Evolutionary conservation across 2,329 filamentous ascomycete species (phyloP).

Genomic region (Emydomyces testavorans): DNA sequence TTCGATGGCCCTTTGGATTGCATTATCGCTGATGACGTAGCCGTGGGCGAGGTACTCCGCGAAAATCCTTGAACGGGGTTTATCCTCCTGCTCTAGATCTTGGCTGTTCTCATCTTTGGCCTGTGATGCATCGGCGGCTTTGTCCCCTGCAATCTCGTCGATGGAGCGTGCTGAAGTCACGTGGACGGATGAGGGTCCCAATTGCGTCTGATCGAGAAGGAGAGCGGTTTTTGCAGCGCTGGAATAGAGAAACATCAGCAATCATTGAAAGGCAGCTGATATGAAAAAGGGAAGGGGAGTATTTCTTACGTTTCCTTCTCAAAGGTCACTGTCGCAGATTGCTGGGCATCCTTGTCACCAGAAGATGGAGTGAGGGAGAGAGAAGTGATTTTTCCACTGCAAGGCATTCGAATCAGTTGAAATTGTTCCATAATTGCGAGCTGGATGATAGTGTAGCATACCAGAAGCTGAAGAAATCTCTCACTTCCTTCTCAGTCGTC

Average conservation of each 20-base stretch:
- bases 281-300: neutral
- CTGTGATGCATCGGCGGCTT: constrained; percentile 45
- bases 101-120: constrained; percentile 46
- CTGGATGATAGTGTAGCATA: constrained; percentile 36
- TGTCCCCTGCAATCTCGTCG: constrained; percentile 51
- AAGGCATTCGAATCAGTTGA: neutral
- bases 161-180: constrained; percentile 62
- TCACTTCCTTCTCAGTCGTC: constrained; percentile 82
- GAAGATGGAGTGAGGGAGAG: constrained; percentile 60
- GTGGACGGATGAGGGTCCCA: constrained; percentile 63
- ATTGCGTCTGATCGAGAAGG: constrained; percentile 91
- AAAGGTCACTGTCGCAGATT: constrained; percentile 86
- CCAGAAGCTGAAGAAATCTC: constrained; percentile 96
- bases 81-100: constrained; percentile 86
- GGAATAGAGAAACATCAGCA: neutral
- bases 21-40: constrained; percentile 67
- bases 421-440: neutral
- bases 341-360: constrained; percentile 47
- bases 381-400: constrained; percentile 78
- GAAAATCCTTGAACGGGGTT: constrained; percentile 83
- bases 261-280: no score
- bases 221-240: constrained; percentile 87
- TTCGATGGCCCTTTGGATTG: constrained; percentile 71
- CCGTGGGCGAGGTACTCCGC: constrained; percentile 96
- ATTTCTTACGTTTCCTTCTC: constrained; percentile 68